These are phyloP conservation scores for Dichotomopilus funicola DNA, from an alignment of 2,329 filamentous ascomycete genomes.

Conservation along the genomic window DNA sequence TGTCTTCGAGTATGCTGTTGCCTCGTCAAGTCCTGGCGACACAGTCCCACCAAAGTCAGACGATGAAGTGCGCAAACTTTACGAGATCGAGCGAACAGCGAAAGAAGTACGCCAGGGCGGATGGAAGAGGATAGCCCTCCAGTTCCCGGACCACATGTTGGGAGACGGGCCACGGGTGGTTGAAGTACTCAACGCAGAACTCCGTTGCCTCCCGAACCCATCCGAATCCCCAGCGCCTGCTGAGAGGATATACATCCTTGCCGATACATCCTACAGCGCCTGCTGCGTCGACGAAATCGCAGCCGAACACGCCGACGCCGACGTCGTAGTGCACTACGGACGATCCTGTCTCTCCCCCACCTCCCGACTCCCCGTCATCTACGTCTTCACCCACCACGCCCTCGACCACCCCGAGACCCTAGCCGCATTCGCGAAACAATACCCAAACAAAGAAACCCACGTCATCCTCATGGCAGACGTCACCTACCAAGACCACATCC, in stretches of 20 bases:
- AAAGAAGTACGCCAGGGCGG: slow-evolving; percentile 63
- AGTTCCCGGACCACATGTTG: slow-evolving; percentile 93
- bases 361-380: slow-evolving; percentile 76
- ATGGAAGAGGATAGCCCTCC: slow-evolving; percentile 77
- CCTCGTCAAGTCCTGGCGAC: slow-evolving; percentile 24
- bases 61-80: slow-evolving; percentile 66
- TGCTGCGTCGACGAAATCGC: slow-evolving; percentile 97
- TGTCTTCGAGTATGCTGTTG: slow-evolving; percentile 44
- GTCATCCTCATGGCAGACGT: slow-evolving; percentile 84
- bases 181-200: slow-evolving; percentile 46
- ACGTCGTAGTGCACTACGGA: slow-evolving; percentile 92
- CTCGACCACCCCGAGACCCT: slow-evolving; percentile 56
- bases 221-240: neutral
- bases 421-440: slow-evolving; percentile 60
- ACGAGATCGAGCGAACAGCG: slow-evolving; percentile 79
- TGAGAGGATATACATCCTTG: slow-evolving; percentile 68
- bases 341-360: slow-evolving; percentile 88
- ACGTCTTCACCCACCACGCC: slow-evolving; percentile 74
- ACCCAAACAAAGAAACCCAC: slow-evolving; percentile 55
- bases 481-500: slow-evolving; percentile 72
- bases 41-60: slow-evolving; percentile 40
- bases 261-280: slow-evolving; percentile 92
- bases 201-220: slow-evolving; percentile 21
- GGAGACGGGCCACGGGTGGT: slow-evolving; percentile 77
- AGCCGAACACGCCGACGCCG: slow-evolving; percentile 84